Base-by-base conservation (phyloP, 2,329 filamentous ascomycete species). In the Fusarium sp. region DNA sequence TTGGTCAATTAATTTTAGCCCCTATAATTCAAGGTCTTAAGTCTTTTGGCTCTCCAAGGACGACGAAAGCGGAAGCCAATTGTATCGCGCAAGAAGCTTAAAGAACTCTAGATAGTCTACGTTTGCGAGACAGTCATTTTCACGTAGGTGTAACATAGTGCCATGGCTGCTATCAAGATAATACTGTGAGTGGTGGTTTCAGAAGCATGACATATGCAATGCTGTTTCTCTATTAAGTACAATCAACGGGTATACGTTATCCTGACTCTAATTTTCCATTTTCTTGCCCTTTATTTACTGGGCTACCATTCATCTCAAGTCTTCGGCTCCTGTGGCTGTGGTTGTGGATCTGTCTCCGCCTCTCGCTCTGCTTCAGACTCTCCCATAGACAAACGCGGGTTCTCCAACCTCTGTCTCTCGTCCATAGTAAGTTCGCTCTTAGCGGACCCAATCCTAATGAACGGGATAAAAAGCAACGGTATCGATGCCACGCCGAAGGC, bases 401-500 rank as follows among this genome's bases (percentile, higher is more conserved):
- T 67, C 26, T 75, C 75, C 13, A 77, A 57, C 41, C 65, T 66
- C 32, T 74, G 64, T 10, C 75, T 66, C 60, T 77, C 75, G 23
- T 77, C 75, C 7, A 77, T 37, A 1, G 75, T 77, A 37, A 77
- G 67, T 13, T 76, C 75, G 58, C 75, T 77, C 66, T 75, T 77
- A n/a, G 75, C 73, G 17, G 70, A 70, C 11, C 75, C 75, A 27
- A 77, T 77, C 12, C 56, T 66, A n/a, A 76, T 53, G 30, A 77
- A 77, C 0, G 64, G 68, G 9, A 74, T 50, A 7, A 77, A 54
- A 9, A 77, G 37, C 7, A 77, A 26, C 5, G 75, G 68, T 23
- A 75, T 38, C 5, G 59, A 55, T 12, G 72, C 70, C 26, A 76
- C 66, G 10, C 75, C 70, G 30, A 77, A 74, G 3, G 73, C 64